These are phyloP conservation scores for Funneliformis mosseae DNA, from an alignment of 192 early-diverging fungal species.

Conservation along the genomic window DNA sequence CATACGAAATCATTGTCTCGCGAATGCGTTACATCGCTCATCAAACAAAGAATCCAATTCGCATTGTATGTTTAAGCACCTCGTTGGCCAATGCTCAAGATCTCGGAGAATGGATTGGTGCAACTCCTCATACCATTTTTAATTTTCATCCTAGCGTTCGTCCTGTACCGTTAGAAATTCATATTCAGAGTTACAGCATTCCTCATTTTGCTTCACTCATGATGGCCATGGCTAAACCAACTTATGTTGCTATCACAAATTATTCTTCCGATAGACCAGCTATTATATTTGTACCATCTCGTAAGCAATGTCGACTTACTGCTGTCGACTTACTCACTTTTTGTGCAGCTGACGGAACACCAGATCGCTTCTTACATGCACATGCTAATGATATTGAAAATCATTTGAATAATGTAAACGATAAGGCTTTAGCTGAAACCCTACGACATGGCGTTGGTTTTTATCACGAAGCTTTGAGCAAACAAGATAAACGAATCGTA, in stretches of 20 bases:
- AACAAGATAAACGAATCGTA: constrained; percentile 73
- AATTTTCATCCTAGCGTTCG: constrained; percentile 96
- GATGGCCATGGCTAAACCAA: constrained; percentile 90
- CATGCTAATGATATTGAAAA: constrained; percentile 63
- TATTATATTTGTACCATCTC: constrained; percentile 91
- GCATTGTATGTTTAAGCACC: constrained; percentile 89
- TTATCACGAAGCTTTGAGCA: constrained; percentile 87
- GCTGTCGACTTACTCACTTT: constrained; percentile 84
- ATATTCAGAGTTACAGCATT: constrained; percentile 89
- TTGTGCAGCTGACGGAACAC: constrained; percentile 75
- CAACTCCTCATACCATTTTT: constrained; percentile 72
- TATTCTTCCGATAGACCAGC: constrained; percentile 68
- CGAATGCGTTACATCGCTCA: constrained; percentile 90
- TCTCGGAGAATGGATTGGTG: constrained; percentile 96
- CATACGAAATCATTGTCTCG: constrained; percentile 91
- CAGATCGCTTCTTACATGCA: constrained; percentile 74
- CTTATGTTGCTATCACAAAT: constrained; percentile 72
- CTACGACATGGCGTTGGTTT: constrained; percentile 84
- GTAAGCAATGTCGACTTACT: constrained; percentile 86
- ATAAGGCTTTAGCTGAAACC: constrained; percentile 71
- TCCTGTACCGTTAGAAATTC: constrained; percentile 92
- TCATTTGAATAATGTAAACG: constrained; percentile 65
- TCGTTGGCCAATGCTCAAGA: constrained; percentile 98
- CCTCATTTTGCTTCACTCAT: constrained; percentile 95
- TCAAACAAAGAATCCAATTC: constrained; percentile 77